These are phyloP conservation scores for Gossypium laxum DNA, from an alignment of 441 rosid species.

Conservation along the genomic window DNA sequence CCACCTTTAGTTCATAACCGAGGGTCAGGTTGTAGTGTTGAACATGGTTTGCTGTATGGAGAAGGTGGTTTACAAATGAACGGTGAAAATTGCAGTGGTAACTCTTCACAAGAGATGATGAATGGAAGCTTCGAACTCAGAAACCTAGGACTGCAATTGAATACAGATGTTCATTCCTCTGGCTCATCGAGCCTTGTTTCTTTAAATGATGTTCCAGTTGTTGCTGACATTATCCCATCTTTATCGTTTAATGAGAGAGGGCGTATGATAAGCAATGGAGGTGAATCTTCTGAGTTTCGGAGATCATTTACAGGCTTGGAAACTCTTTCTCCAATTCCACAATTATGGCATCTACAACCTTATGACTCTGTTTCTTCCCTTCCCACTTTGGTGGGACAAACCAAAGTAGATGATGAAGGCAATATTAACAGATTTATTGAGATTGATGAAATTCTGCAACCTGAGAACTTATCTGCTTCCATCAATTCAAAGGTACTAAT, in stretches of 20 bases:
- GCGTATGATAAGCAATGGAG: constrained; percentile 11
- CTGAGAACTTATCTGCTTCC: constrained; percentile 25
- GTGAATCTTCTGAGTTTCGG: constrained; percentile 19
- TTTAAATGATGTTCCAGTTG: constrained; percentile 19
- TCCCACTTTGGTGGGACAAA: constrained; percentile 19
- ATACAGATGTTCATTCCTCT: constrained; percentile 8
- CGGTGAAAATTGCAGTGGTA: constrained; percentile 15
- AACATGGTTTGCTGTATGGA: constrained; percentile 18
- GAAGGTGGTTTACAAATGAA: constrained; percentile 12
- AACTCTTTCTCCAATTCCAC: constrained; percentile 21
- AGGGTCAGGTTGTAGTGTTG: constrained; percentile 18
- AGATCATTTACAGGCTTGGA: constrained; percentile 23
- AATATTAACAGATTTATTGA: constrained; percentile 17
- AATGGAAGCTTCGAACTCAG: constrained; percentile 22
- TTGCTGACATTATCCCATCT: constrained; percentile 20
- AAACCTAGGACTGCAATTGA: constrained; percentile 17
- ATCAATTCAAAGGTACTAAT: constrained; percentile 17
- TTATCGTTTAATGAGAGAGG: constrained; percentile 13
- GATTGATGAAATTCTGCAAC: constrained; percentile 25
- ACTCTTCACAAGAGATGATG: constrained; percentile 12
- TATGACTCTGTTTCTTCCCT: constrained; percentile 21
- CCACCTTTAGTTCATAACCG: constrained; percentile 20
- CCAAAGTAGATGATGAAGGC: constrained; percentile 13
- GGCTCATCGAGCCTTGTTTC: constrained; percentile 18
- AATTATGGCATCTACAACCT: constrained; percentile 23